Evolutionary conservation across 257 asterid species (phyloP), one percentile per base, ranked within the genome.

Genomic region (Leptodermis oblonga): DNA sequence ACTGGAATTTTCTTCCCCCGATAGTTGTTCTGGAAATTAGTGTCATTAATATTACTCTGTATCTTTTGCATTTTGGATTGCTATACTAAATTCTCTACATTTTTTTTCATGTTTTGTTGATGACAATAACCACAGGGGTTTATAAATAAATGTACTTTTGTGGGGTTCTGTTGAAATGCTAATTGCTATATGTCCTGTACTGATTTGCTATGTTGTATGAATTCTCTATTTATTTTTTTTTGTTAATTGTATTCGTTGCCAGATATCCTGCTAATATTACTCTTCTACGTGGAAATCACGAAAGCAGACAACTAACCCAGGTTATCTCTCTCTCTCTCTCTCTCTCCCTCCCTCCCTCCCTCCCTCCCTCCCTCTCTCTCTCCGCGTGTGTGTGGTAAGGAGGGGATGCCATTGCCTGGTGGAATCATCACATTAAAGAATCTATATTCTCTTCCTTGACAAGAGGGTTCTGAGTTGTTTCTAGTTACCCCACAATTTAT

Each of bases 301-400:
- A 93, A 74, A 93, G 99, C 90, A 80, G 97, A 82, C 97, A 93
- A 74, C 77, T 93, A 64, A 93, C 97, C 28, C 99, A 93, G 95
- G 99, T 93, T n/a, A 60, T 51, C 70, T 67, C 48, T 43, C 59
- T 23, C 42, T 34, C 72, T 52, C 72, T 46, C 65, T 52, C 71
- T 12, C 70, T 66, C 41, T 28, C 26, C 4, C 18, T 45, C 51
- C 2, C 51, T 45, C 51, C 15, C 51, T n/a, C n/a, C n/a, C n/a
- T n/a, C n/a, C n/a, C n/a, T n/a, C n/a, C n/a, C n/a, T n/a, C n/a
- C n/a, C n/a, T n/a, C n/a, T n/a, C n/a, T n/a, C n/a, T n/a, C n/a
- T n/a, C n/a, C n/a, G n/a, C n/a, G n/a, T n/a, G n/a, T n/a, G n/a
- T n/a, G n/a, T n/a, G n/a, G n/a, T n/a, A n/a, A n/a, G n/a, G n/a